Conservation (phyloP, 768 basidiomycete genomes). For the Cyathus striatus region DNA sequence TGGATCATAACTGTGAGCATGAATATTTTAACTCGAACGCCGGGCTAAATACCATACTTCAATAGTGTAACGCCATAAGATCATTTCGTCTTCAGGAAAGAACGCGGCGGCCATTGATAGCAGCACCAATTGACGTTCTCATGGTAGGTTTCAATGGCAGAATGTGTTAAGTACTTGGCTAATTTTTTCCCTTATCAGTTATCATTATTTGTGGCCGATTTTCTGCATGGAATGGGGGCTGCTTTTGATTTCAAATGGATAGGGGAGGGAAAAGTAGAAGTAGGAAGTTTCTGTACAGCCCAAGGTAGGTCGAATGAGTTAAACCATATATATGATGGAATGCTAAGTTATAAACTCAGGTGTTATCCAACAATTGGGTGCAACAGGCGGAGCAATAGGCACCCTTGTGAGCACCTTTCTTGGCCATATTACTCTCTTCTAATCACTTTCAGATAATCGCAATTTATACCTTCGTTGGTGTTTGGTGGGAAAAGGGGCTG, state of each 20-base stretch:
- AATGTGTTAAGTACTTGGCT: neutral
- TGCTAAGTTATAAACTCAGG: conserved; percentile 15
- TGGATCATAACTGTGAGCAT: conserved; percentile 21
- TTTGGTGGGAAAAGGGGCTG: conserved; percentile 28
- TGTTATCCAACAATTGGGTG: conserved; percentile 34
- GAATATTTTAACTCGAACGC: neutral
- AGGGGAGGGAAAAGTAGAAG: conserved; percentile 22
- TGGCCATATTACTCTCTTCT: neutral
- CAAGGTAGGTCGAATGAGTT: too few species aligned
- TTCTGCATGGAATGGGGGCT: neutral
- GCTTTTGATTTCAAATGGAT: conserved; percentile 19
- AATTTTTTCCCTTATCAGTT: neutral
- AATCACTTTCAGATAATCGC: conserved; percentile 24
- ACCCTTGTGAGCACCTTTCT: conserved; percentile 35
- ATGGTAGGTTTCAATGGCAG: conserved; percentile 28
- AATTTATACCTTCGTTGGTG: conserved; percentile 33
- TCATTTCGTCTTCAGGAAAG: too few species aligned
- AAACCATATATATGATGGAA: too few species aligned
- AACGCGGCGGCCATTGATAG: conserved; percentile 21
- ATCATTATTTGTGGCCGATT: neutral
- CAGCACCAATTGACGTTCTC: conserved; percentile 32
- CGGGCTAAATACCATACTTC: too few species aligned
- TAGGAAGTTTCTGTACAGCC: conserved; percentile 26
- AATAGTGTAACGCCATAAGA: too few species aligned
- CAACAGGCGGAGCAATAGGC: conserved; percentile 33